phyloP scores from a whole-genome alignment of 805 yeast species.

The Starmerella roubikii region DNA sequence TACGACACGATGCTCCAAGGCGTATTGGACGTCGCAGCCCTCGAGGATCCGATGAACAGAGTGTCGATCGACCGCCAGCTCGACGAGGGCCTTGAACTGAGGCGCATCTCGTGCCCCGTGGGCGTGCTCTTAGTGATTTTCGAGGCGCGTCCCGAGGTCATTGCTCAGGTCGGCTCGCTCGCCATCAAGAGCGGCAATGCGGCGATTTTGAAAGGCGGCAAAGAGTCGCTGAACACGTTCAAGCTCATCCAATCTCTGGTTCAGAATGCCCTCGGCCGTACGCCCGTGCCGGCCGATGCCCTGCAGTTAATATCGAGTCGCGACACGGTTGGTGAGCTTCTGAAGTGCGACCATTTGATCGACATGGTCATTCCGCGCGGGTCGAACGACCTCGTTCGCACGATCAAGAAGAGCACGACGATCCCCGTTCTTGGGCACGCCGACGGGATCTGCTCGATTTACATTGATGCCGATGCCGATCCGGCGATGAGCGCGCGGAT shows the following conservation, averaged over 20 bases:
- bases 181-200: constrained; percentile 95
- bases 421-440: constrained; percentile 98
- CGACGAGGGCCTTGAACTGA: constrained; percentile 78
- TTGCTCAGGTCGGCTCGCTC: constrained; percentile 90
- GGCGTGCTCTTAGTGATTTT: constrained; percentile 88
- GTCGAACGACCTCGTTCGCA: constrained; percentile 80
- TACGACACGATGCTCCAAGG: constrained; percentile 93
- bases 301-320: constrained; percentile 81
- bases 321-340: constrained; percentile 73
- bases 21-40: constrained; percentile 72
- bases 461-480: constrained; percentile 66
- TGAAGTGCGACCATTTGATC: constrained; percentile 75
- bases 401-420: constrained; percentile 73
- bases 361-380: constrained; percentile 97
- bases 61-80: constrained; percentile 67
- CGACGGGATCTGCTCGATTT: constrained; percentile 90
- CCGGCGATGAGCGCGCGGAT: constrained; percentile 61
- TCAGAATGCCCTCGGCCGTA: constrained; percentile 41
- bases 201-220: constrained; percentile 95
- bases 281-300: constrained; percentile 67
- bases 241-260: constrained; percentile 65
- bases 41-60: constrained; percentile 90
- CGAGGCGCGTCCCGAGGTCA: constrained; percentile 95
- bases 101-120: constrained; percentile 81
- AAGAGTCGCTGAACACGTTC: constrained; percentile 78